phyloP scores from a whole-genome alignment of 768 basidiomycete species.

The Kwoniella sp. region DNA sequence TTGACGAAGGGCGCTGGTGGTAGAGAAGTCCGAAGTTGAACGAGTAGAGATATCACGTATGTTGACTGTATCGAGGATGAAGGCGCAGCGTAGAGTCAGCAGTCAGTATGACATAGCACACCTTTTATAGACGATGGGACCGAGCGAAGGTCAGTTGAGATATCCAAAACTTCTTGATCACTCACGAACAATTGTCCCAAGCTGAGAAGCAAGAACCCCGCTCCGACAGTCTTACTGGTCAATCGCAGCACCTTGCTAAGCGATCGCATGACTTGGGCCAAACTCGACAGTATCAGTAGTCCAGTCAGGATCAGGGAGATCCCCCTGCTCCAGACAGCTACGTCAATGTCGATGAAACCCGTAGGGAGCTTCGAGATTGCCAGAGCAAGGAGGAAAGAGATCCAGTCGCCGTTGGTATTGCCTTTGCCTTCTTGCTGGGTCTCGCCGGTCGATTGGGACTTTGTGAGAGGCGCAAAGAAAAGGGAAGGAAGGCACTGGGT shows the following conservation, averaged over 20 bases:
- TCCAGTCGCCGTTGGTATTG: constrained; percentile 56
- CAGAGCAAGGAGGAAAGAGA: constrained; percentile 53
- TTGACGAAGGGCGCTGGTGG: constrained; percentile 27
- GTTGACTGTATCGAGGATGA: constrained; percentile 43
- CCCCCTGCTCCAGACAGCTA: constrained; percentile 44
- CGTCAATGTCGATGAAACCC: constrained; percentile 43
- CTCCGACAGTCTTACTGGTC: constrained; percentile 52
- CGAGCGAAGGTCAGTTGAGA: not conserved
- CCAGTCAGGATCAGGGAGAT: constrained; percentile 55
- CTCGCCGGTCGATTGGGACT: constrained; percentile 29
- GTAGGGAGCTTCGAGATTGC: constrained; percentile 48
- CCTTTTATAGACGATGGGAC: too few species aligned
- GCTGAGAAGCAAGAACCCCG: constrained; percentile 51
- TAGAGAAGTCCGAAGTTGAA: constrained; percentile 53
- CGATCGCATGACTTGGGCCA: constrained; percentile 51
- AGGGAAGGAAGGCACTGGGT: constrained; percentile 50
- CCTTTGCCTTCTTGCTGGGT: constrained; percentile 34
- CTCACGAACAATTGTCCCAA: constrained; percentile 54
- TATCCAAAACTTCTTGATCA: not conserved
- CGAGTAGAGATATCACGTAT: constrained; percentile 53
- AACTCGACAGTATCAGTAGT: constrained; percentile 49
- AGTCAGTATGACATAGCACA: not conserved
- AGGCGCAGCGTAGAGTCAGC: not conserved
- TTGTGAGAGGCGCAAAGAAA: constrained; percentile 44
- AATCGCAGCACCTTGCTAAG: constrained; percentile 48